A percentile compares a stretch with the other conserved stretches of the same genome.
These are phyloP conservation scores for Phylloporus arenicola DNA, from an alignment of 768 basidiomycete species.

Conservation along the genomic window DNA sequence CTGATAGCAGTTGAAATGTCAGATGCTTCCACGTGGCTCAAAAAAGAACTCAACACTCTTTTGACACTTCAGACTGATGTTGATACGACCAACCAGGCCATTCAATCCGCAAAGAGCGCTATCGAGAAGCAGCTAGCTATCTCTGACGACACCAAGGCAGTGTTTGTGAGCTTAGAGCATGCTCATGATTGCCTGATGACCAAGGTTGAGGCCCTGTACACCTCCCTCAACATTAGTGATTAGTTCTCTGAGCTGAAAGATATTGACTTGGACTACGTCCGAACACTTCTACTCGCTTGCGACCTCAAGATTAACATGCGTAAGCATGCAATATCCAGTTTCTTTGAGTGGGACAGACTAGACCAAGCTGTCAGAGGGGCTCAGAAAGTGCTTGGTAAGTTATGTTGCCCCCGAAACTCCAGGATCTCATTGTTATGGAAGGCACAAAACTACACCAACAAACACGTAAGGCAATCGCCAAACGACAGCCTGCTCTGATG, in stretches of 20 bases:
- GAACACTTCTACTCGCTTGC: background rate
- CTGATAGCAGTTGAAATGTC: too few species aligned
- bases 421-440: background rate
- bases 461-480: background rate
- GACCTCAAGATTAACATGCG: constrained; percentile 2
- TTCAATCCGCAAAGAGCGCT: background rate
- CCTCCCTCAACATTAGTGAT: background rate
- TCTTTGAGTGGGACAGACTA: constrained; percentile 4
- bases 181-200: background rate
- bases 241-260: background rate
- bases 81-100: background rate
- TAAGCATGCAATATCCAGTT: background rate
- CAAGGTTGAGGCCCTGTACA: background rate
- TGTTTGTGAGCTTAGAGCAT: background rate
- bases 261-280: background rate
- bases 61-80: background rate
- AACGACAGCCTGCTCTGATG: constrained; percentile 2
- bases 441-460: too few species aligned
- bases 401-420: background rate
- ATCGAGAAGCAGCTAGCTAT: background rate
- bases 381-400: constrained; percentile 1
- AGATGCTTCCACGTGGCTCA: background rate
- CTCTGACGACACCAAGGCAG: background rate
- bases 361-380: background rate
- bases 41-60: too few species aligned